Conservation (phyloP, 2,329 filamentous ascomycete species). For the Monosporascus sp. region DNA sequence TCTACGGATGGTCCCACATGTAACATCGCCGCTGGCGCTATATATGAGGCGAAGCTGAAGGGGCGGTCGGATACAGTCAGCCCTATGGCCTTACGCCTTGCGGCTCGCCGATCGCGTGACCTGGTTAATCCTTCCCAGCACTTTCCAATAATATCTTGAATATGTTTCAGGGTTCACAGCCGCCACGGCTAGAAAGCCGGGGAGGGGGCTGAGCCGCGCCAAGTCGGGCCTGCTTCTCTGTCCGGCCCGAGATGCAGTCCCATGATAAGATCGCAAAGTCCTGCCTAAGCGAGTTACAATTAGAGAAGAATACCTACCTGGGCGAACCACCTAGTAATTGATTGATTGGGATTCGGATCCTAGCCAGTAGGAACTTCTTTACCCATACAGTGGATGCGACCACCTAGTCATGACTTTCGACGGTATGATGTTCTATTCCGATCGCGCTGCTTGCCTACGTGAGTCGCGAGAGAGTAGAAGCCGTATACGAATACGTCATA, state of each 20-base stretch:
- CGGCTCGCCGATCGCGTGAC: neutral
- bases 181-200: neutral
- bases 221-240: neutral
- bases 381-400: no score
- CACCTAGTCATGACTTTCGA: no score
- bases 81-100: neutral
- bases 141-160: neutral
- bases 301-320: no score
- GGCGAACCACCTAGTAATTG: no score
- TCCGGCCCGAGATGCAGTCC: neutral
- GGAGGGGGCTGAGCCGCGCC: neutral
- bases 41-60: neutral
- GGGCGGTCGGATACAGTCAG: neutral
- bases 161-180: neutral
- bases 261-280: neutral
- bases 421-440: no score
- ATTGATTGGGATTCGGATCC: no score
- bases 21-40: neutral
- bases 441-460: no score
- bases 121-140: neutral
- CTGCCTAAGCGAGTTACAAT: neutral
- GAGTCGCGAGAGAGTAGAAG: no score
- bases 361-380: no score
- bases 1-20: neutral
- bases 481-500: no score